phyloP scores from a whole-genome alignment of 2,329 filamentous ascomycete genomes.

The Tolypocladium ophioglossoides region DNA sequence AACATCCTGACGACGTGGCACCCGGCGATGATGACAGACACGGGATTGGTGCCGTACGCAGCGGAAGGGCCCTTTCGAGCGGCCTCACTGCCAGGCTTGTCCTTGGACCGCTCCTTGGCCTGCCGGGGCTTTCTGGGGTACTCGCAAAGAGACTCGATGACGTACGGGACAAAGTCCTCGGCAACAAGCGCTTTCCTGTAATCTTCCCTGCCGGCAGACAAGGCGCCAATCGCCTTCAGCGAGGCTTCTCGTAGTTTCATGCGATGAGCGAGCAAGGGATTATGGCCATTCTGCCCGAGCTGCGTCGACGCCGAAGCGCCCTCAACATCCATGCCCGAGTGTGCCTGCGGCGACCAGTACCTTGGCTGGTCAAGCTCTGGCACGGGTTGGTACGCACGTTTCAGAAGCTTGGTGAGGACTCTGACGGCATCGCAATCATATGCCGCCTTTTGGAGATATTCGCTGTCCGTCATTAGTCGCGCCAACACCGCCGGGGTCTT shows the following conservation, averaged over 20 bases:
- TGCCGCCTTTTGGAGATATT: slow-evolving; percentile 70
- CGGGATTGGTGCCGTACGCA: slow-evolving; percentile 62
- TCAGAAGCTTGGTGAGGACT: slow-evolving; percentile 36
- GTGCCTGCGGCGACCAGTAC: slow-evolving; percentile 28
- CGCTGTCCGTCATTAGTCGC: slow-evolving; percentile 66
- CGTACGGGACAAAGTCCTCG: slow-evolving; percentile 67
- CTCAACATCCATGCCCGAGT: slow-evolving; percentile 22
- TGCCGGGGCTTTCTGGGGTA: slow-evolving; percentile 42
- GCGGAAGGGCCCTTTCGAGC: slow-evolving; percentile 18
- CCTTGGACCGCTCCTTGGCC: slow-evolving; percentile 29
- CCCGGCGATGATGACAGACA: slow-evolving; percentile 70
- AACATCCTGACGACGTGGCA: slow-evolving; percentile 74
- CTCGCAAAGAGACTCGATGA: slow-evolving; percentile 65
- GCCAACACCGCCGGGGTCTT: slow-evolving; percentile 67
- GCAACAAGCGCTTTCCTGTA: slow-evolving; percentile 76
- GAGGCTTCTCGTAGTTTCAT: slow-evolving; percentile 67
- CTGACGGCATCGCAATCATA: slow-evolving; percentile 50
- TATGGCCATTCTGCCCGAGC: slow-evolving; percentile 51
- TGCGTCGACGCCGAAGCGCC: slow-evolving; percentile 26
- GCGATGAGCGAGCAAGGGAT: slow-evolving; percentile 52
- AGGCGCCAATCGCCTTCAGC: slow-evolving; percentile 69
- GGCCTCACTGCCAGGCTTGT: slow-evolving; percentile 23
- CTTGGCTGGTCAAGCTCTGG: slow-evolving; percentile 17
- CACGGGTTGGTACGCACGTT: slow-evolving; percentile 38
- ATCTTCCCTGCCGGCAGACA: slow-evolving; percentile 72